phyloP scores from a whole-genome alignment of 495 filamentous ascomycete species.

The Daldinia vernicosa region DNA sequence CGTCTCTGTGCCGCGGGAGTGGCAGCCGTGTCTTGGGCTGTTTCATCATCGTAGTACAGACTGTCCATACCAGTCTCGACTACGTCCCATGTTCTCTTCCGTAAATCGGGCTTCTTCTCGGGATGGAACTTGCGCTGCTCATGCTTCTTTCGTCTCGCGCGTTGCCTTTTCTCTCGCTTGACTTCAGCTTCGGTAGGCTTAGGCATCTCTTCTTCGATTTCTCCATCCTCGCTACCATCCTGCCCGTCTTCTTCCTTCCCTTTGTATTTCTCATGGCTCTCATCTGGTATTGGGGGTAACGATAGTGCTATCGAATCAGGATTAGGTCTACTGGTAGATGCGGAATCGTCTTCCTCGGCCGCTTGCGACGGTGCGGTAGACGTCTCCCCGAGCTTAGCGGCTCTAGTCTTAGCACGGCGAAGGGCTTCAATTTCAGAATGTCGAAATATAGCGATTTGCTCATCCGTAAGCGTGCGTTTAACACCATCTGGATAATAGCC shows the following conservation, averaged over 20 bases:
- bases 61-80: constrained; percentile 61
- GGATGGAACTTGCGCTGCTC: constrained; percentile 53
- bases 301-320: constrained; percentile 11
- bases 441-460: constrained; percentile 89
- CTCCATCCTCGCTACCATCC: constrained; percentile 46
- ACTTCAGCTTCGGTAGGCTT: constrained; percentile 46
- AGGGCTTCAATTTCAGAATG: constrained; percentile 86
- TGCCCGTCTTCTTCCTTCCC: constrained; percentile 30
- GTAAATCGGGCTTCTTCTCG: constrained; percentile 61
- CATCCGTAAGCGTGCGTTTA: constrained; percentile 91
- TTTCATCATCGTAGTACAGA: constrained; percentile 62
- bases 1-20: constrained; percentile 50
- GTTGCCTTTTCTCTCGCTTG: constrained; percentile 36
- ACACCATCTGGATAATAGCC: constrained; percentile 91
- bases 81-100: constrained; percentile 67
- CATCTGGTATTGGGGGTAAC: constrained; percentile 6
- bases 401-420: constrained; percentile 57
- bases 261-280: constrained; percentile 35
- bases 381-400: constrained; percentile 24
- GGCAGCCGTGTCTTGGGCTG: constrained; percentile 23
- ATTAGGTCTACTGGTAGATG: not conserved
- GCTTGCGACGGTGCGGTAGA: constrained; percentile 24
- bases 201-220: constrained; percentile 42
- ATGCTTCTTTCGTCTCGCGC: constrained; percentile 46
- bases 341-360: constrained; percentile 12